Evolutionary conservation across 2,329 filamentous ascomycete genomes (phyloP).

Genomic region (Fusarium irregulare): DNA sequence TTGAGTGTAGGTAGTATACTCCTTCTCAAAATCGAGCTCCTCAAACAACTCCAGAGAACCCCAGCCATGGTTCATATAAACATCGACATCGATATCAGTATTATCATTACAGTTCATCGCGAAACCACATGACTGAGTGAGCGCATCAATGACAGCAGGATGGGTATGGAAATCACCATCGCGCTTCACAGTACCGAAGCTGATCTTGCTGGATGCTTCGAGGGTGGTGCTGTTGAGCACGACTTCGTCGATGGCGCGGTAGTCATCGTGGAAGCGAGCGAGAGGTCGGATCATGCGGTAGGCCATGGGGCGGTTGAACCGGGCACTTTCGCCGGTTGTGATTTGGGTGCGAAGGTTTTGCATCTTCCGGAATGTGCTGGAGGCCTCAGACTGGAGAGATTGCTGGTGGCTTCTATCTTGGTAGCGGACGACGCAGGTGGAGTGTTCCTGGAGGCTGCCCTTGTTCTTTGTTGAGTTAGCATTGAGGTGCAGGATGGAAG

Average conservation of each 20-base stretch:
- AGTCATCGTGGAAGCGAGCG: slow-evolving; percentile 38
- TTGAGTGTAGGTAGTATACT: slow-evolving; percentile 36
- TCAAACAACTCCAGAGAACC: slow-evolving; percentile 37
- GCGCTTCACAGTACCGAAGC: slow-evolving; percentile 33
- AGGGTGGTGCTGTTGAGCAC: slow-evolving; percentile 35
- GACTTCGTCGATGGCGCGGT: slow-evolving; percentile 39
- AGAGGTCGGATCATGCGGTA: slow-evolving; percentile 39
- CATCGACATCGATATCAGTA: slow-evolving; percentile 35
- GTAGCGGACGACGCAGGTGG: slow-evolving; percentile 27
- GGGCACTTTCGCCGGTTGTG: slow-evolving; percentile 17
- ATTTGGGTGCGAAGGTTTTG: slow-evolving; percentile 30
- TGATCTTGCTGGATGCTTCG: slow-evolving; percentile 29
- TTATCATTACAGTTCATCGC: slow-evolving; percentile 42
- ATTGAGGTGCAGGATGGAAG: rapidly evolving
- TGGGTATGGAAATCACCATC: slow-evolving; percentile 36
- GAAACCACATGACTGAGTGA: slow-evolving; percentile 40
- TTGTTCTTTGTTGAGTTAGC: slow-evolving; percentile 1
- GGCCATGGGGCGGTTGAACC: slow-evolving; percentile 41
- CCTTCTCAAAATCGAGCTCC: slow-evolving; percentile 35
- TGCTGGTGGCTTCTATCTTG: slow-evolving; percentile 22
- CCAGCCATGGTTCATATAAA: slow-evolving; percentile 42
- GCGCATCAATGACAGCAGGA: slow-evolving; percentile 36
- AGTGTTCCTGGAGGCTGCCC: slow-evolving; percentile 25
- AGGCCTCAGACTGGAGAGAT: not conserved
- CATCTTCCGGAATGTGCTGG: slow-evolving; percentile 15